phyloP scores from a whole-genome alignment of 768 basidiomycete genomes.

The Lentinula edodes region DNA sequence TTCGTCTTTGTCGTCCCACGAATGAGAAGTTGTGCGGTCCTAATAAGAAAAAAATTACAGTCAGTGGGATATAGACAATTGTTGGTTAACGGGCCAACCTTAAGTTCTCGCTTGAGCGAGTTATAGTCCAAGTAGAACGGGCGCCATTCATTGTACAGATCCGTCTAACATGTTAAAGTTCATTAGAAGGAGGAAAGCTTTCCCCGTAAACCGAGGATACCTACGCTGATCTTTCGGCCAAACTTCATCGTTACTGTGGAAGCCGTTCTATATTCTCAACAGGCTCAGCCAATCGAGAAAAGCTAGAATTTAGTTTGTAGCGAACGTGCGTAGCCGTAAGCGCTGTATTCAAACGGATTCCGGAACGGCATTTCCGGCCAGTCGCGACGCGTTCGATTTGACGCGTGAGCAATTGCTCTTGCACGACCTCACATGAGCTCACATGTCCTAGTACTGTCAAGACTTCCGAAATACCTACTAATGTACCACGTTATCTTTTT shows the following conservation, averaged over 20 bases:
- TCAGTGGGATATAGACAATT: background rate
- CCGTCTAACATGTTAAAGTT: constrained; percentile 41
- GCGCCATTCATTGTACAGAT: constrained; percentile 87
- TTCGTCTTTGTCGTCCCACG: constrained; percentile 80
- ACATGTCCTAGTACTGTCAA: too few species aligned
- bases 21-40: constrained; percentile 45
- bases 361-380: background rate
- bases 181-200: constrained; percentile 6
- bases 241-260: constrained; percentile 58
- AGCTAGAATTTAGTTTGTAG: background rate
- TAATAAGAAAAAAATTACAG: constrained; percentile 11
- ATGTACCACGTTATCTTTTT: too few species aligned
- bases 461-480: too few species aligned
- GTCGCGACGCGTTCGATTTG: background rate
- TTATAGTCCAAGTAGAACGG: constrained; percentile 91
- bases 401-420: too few species aligned
- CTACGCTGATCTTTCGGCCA: constrained; percentile 68
- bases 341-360: background rate
- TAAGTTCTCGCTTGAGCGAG: constrained; percentile 83
- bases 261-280: background rate
- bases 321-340: background rate
- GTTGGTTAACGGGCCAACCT: constrained; percentile 30
- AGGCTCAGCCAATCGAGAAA: background rate
- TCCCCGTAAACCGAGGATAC: constrained; percentile 14
- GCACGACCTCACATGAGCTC: too few species aligned